A percentile compares a stretch with the other conserved stretches of the same genome.
These are phyloP conservation scores for Coemansia sp. DNA, from an alignment of 192 early-diverging fungal genomes.

Conservation along the genomic window DNA sequence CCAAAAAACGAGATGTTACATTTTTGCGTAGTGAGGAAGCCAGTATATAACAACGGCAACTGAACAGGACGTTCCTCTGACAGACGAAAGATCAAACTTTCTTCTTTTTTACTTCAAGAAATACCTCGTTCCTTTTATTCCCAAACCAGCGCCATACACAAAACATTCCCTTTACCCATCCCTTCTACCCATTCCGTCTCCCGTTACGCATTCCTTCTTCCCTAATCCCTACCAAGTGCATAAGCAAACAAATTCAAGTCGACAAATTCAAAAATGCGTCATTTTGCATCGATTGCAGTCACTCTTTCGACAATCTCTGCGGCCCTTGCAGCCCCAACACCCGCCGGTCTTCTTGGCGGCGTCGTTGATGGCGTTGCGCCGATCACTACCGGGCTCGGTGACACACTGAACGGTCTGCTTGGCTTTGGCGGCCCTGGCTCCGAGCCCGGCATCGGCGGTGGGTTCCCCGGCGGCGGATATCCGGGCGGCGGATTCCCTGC, in stretches of 20 bases:
- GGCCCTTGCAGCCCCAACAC: slow-evolving; percentile 14
- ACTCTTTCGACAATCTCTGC: slow-evolving; percentile 24
- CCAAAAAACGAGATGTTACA: too few species aligned
- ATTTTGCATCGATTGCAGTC: slow-evolving; percentile 21
- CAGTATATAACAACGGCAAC: too few species aligned
- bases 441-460: not conserved
- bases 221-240: too few species aligned
- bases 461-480: not conserved
- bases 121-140: too few species aligned
- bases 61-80: too few species aligned
- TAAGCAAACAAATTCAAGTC: too few species aligned
- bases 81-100: too few species aligned
- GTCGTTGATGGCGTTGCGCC: slow-evolving; percentile 22
- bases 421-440: slow-evolving; percentile 8
- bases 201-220: too few species aligned
- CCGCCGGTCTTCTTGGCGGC: slow-evolving; percentile 22
- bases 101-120: not conserved
- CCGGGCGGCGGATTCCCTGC: slow-evolving; percentile 1
- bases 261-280: slow-evolving; percentile 34
- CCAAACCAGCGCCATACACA: too few species aligned
- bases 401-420: slow-evolving; percentile 17
- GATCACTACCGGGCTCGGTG: slow-evolving; percentile 21
- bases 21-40: too few species aligned
- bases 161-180: not conserved
- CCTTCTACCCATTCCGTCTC: too few species aligned